These are phyloP conservation scores for Tulasnella calospora DNA, from an alignment of 768 basidiomycete species.

Conservation along the genomic window DNA sequence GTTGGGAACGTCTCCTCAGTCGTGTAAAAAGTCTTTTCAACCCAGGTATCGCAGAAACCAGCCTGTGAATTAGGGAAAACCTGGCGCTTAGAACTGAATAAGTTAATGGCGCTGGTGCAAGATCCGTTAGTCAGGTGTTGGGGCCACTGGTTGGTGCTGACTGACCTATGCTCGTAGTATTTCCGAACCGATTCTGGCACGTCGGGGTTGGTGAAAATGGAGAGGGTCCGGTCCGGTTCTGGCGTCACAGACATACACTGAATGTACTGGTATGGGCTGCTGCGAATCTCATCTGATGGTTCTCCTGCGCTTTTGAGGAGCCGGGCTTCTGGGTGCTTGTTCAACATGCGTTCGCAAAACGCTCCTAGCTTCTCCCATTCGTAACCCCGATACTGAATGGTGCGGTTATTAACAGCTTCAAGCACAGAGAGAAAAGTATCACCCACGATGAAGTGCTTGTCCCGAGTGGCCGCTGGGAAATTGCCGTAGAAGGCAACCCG, in stretches of 20 bases:
- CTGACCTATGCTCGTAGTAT: conserved; percentile 82
- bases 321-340: conserved; percentile 82
- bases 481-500: conserved; percentile 89
- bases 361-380: conserved; percentile 92
- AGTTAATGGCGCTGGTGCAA: conserved; percentile 61
- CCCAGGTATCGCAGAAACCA: conserved; percentile 56
- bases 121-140: background rate
- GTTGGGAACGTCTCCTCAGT: conserved; percentile 90
- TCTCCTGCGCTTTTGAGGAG: conserved; percentile 68
- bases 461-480: conserved; percentile 76
- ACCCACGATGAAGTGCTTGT: conserved; percentile 86
- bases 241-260: conserved; percentile 83
- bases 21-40: conserved; percentile 81
- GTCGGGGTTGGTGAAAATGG: conserved; percentile 81
- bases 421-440: background rate
- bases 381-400: conserved; percentile 75
- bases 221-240: conserved; percentile 69
- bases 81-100: conserved; percentile 73
- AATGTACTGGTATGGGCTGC: conserved; percentile 75
- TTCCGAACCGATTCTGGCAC: conserved; percentile 72
- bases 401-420: conserved; percentile 14
- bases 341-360: conserved; percentile 86
- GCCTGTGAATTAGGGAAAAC: conserved; percentile 52
- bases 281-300: conserved; percentile 74
- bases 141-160: conserved; percentile 15